Evolutionary conservation across 2,329 filamentous ascomycete species (phyloP), one percentile per base, ranked within the genome.

Genomic region (Colletotrichum spinosum): DNA sequence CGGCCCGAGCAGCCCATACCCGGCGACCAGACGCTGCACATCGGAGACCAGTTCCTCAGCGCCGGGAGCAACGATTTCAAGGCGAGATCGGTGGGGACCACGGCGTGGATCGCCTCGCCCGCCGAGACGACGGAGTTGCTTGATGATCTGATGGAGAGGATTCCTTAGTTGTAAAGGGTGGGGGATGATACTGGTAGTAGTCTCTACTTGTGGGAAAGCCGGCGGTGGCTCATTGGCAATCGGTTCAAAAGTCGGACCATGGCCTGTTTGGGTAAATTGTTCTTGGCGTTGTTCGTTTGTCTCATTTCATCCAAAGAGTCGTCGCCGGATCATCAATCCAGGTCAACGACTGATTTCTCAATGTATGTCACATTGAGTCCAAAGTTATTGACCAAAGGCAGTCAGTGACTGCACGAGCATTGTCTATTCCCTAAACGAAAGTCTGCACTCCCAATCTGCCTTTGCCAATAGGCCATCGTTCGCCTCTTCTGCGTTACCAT

Each of bases 31-130:
- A 97, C 94, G 8, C 83, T 99, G 63, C 96, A 99, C 79, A 93
- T 99, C 5, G 96, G 96, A 12, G 96, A 99, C 78, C 96, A 99
- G 80, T 99, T 99, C 77, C 81, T 99, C 68, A 97, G 92, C 67
- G 95, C 95, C 4, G 94, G 94, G 0, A 93, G 94, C 13, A 99
- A 99, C 79, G 96, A 99, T 78, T 99, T 98, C 83, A 97, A 97
- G 82, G 92, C 95, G 8, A 85, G 95, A 37, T 87, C 94, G 72
- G 94, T 97, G 17, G 96, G 93, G 39, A 97, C 95, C 1, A 98
- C 96, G 25, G 94, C 95, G 1, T 99, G 96, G 96, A 97, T 99
- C 70, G 95, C 96, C 1, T 97, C 88, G 74, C 96, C 96, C 0
- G 84, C 86, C 1, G 96, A 99, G 83, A 99, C 96, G 37, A 93